Percentiles rank a stretch among this genome's conserved stretches.
phyloP scores from a whole-genome alignment of 2,329 filamentous ascomycete genomes.

The Pseudopyrenochaeta lycopersici region DNA sequence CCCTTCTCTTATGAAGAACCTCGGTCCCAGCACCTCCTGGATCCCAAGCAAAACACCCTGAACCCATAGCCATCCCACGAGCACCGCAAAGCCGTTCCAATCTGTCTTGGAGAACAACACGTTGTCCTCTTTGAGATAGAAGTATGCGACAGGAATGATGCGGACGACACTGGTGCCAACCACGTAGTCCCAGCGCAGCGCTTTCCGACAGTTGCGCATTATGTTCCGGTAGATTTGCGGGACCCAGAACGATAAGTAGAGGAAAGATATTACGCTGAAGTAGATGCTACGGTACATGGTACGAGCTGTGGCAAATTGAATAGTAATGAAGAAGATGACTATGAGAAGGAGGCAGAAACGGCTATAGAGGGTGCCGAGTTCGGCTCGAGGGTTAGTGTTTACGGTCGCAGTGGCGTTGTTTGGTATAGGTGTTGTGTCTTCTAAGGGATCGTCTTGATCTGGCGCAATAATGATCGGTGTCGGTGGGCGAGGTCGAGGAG shows the following conservation, averaged over 20 bases:
- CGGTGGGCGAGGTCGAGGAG: slow-evolving; percentile 54
- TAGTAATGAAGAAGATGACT: slow-evolving; percentile 65
- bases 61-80: slow-evolving; percentile 84
- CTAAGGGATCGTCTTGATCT: slow-evolving; percentile 63
- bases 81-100: slow-evolving; percentile 67
- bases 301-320: slow-evolving; percentile 68
- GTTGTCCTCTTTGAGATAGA: slow-evolving; percentile 81
- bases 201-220: slow-evolving; percentile 88
- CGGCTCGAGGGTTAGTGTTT: slow-evolving; percentile 48
- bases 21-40: slow-evolving; percentile 85
- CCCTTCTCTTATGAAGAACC: slow-evolving; percentile 80
- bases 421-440: slow-evolving; percentile 32
- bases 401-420: slow-evolving; percentile 36
- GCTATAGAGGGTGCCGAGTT: slow-evolving; percentile 67
- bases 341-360: slow-evolving; percentile 70
- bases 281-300: slow-evolving; percentile 62
- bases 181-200: slow-evolving; percentile 91
- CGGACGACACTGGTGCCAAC: slow-evolving; percentile 82
- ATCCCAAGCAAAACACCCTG: slow-evolving; percentile 81
- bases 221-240: slow-evolving; percentile 93
- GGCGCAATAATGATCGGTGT: slow-evolving; percentile 67
- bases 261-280: slow-evolving; percentile 70
- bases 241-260: slow-evolving; percentile 89
- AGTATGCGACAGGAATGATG: slow-evolving; percentile 82
- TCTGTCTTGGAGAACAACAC: slow-evolving; percentile 81